Conservation (phyloP, 1,139 yeast genomes). For the Suhomyces atakaporum region DNA sequence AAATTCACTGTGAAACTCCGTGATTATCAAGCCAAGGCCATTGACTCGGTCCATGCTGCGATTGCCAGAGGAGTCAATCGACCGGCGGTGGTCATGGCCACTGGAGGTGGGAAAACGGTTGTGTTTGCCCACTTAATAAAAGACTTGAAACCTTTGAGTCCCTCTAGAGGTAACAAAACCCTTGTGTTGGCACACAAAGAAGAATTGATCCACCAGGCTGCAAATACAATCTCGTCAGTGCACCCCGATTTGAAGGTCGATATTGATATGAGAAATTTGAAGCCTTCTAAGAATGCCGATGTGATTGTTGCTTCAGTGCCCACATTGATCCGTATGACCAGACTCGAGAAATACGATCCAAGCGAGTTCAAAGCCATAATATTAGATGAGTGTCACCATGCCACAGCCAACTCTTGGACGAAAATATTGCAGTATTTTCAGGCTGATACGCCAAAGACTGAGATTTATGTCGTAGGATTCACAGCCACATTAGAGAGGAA, state of each 20-base stretch:
- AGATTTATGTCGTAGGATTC: conserved; percentile 71
- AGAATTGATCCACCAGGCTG: conserved; percentile 77
- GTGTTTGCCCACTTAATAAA: conserved; percentile 70
- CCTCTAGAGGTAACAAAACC: conserved; percentile 46
- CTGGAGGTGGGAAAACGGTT: conserved; percentile 95
- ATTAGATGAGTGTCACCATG: conserved; percentile 93
- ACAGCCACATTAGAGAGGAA: conserved; percentile 78
- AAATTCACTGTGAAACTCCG: conserved; percentile 22
- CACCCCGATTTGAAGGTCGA: conserved; percentile 58
- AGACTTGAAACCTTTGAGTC: conserved; percentile 37
- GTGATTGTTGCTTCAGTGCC: conserved; percentile 80
- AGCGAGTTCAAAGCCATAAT: conserved; percentile 67
- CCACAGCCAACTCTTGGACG: conserved; percentile 71
- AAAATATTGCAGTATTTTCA: conserved; percentile 60
- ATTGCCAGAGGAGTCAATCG: conserved; percentile 51
- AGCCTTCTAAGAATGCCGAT: conserved; percentile 49
- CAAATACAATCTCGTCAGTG: conserved; percentile 44
- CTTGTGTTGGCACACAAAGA: conserved; percentile 79
- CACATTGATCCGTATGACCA: conserved; percentile 49
- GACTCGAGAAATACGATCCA: conserved; percentile 61
- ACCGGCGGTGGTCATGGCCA: conserved; percentile 84
- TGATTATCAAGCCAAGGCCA: conserved; percentile 77
- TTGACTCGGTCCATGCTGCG: conserved; percentile 54
- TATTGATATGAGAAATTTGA: conserved; percentile 69
- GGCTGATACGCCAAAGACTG: conserved; percentile 45